A percentile compares a stretch with the other conserved stretches of the same genome.
phyloP scores from a whole-genome alignment of 495 filamentous ascomycete genomes.

The Xylaria curta region DNA sequence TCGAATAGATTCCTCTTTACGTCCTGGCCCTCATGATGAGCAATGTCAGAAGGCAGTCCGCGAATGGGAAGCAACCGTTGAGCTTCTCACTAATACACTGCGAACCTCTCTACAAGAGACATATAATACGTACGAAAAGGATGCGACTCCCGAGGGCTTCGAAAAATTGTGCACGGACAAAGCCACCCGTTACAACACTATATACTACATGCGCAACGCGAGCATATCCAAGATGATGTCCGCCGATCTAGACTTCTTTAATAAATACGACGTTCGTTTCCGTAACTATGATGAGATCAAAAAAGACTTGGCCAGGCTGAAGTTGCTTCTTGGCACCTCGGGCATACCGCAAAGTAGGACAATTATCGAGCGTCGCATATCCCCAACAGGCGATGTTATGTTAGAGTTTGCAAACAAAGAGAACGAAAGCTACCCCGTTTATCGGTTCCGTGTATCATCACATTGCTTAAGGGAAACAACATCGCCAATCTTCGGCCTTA shows the following conservation, averaged over 20 bases:
- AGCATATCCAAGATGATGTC: slow-evolving; percentile 43
- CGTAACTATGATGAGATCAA: slow-evolving; percentile 39
- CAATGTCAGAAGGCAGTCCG: slow-evolving; percentile 36
- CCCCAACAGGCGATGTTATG: slow-evolving; percentile 42
- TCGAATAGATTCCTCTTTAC: neutral
- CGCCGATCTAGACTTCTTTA: slow-evolving; percentile 38
- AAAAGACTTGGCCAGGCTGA: slow-evolving; percentile 30
- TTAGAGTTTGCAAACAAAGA: slow-evolving; percentile 46
- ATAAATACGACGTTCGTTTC: slow-evolving; percentile 33
- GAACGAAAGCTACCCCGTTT: slow-evolving; percentile 33
- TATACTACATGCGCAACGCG: slow-evolving; percentile 41
- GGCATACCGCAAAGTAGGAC: slow-evolving; percentile 30
- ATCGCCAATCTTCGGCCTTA: slow-evolving; percentile 44
- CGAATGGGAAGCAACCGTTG: slow-evolving; percentile 42
- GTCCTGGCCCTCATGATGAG: neutral
- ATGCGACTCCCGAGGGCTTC: slow-evolving; percentile 35
- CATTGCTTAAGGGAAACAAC: slow-evolving; percentile 46
- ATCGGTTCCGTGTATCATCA: slow-evolving; percentile 49
- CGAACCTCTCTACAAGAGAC: slow-evolving; percentile 36
- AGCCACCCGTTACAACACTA: slow-evolving; percentile 32
- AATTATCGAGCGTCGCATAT: slow-evolving; percentile 34
- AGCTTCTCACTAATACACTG: slow-evolving; percentile 37
- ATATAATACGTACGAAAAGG: slow-evolving; percentile 42
- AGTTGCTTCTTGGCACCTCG: slow-evolving; percentile 29
- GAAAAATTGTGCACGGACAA: slow-evolving; percentile 38